A percentile compares a stretch with the other conserved stretches of the same genome.
phyloP scores from a whole-genome alignment of 2,329 filamentous ascomycete genomes.

The Raffaelea albimanens region DNA sequence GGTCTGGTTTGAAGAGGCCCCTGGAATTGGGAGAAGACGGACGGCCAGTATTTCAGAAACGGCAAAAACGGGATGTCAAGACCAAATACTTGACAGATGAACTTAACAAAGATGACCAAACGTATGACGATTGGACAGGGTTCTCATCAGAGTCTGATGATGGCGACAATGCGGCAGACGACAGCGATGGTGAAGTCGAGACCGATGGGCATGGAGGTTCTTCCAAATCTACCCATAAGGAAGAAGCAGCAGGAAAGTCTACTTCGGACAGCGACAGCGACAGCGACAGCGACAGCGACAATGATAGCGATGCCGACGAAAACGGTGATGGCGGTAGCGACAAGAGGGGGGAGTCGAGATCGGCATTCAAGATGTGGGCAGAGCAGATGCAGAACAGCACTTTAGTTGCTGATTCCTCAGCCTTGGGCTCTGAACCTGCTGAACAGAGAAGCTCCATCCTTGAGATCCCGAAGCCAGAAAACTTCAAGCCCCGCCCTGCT shows the following conservation, averaged over 20 bases:
- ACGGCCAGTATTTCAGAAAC: constrained; percentile 71
- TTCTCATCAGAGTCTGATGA: constrained; percentile 37
- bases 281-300: constrained; percentile 24
- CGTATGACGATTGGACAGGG: constrained; percentile 50
- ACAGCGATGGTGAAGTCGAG: constrained; percentile 14
- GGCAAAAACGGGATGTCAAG: constrained; percentile 60
- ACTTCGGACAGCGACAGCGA: constrained; percentile 20
- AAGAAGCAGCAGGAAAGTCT: constrained; percentile 5
- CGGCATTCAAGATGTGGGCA: constrained; percentile 91
- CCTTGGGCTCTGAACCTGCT: constrained; percentile 53
- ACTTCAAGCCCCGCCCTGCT: constrained; percentile 56
- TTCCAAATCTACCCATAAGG: constrained; percentile 19
- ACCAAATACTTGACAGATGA: constrained; percentile 44
- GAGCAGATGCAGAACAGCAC: constrained; percentile 74
- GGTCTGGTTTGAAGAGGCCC: constrained; percentile 79
- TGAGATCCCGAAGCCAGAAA: constrained; percentile 45
- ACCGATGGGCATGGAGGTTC: constrained; percentile 16
- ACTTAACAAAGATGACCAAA: constrained; percentile 28
- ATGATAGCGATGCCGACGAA: constrained; percentile 19
- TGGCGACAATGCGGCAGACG: constrained; percentile 19
- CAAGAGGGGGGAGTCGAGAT: constrained; percentile 23
- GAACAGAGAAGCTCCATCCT: constrained; percentile 23
- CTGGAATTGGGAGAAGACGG: constrained; percentile 73
- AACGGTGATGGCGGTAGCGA: constrained; percentile 24
- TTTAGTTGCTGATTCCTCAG: too few species aligned